Percentiles rank a stretch among this genome's conserved stretches.
These are phyloP conservation scores for Exutisphaerella laricina DNA, from an alignment of 2,329 filamentous ascomycete genomes.

Conservation along the genomic window DNA sequence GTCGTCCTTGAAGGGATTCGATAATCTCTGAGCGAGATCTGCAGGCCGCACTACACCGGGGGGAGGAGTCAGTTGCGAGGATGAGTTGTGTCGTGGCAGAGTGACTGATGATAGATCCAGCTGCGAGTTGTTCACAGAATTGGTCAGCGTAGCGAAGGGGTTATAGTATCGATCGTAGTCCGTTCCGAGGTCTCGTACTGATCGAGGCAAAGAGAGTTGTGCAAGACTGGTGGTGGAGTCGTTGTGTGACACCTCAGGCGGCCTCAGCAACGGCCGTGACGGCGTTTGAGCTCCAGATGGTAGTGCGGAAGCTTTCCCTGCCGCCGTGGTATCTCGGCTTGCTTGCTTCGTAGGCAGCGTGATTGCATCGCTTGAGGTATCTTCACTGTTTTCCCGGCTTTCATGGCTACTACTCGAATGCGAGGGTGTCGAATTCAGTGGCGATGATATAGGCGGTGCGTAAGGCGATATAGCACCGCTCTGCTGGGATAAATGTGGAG, in stretches of 20 bases:
- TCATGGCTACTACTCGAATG: conserved; percentile 13
- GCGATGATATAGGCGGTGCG: conserved; percentile 16
- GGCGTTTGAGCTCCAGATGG: conserved; percentile 1
- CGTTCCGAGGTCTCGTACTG: conserved; percentile 34
- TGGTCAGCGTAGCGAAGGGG: conserved; percentile 33
- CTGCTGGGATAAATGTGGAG: conserved; percentile 6
- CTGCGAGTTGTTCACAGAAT: conserved; percentile 31
- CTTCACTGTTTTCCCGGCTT: conserved; percentile 20
- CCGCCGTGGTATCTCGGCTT: not conserved
- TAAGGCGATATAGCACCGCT: conserved; percentile 12
- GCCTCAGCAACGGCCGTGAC: not conserved
- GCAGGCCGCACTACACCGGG: conserved; percentile 15
- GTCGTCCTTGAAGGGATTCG: conserved; percentile 32
- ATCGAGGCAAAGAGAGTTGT: conserved; percentile 27
- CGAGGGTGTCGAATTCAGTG: conserved; percentile 19
- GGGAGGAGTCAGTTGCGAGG: conserved; percentile 23
- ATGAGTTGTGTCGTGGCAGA: conserved; percentile 23
- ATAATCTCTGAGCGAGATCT: conserved; percentile 27
- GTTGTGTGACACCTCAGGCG: conserved; percentile 12
- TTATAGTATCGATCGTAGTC: conserved; percentile 38
- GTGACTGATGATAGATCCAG: conserved; percentile 25
- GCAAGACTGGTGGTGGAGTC: conserved; percentile 27
- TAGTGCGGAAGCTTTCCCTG: not conserved
- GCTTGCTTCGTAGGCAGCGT: not conserved
- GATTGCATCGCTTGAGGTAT: conserved; percentile 14